Percentiles rank a stretch among this genome's conserved stretches.
These are phyloP conservation scores for Pachyrhizus erosus DNA, from an alignment of 306 rosid species.

Conservation along the genomic window DNA sequence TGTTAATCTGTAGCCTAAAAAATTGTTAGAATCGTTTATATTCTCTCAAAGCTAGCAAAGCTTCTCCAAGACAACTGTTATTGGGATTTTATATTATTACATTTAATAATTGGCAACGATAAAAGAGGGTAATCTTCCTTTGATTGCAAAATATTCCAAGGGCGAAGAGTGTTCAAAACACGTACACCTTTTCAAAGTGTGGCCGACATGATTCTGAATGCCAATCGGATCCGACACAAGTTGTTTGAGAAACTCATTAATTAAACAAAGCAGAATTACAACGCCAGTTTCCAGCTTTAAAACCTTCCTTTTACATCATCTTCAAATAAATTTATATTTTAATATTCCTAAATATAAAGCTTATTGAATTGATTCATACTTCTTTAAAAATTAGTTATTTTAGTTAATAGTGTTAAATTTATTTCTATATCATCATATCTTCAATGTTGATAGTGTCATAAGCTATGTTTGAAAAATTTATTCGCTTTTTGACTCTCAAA, in stretches of 20 bases:
- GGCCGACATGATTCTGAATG: constrained; percentile 38
- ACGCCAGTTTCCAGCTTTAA: background rate
- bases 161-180: constrained; percentile 17
- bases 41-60: too few relatives aligned
- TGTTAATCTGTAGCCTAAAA: too few relatives aligned
- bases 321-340: background rate
- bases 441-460: too few relatives aligned
- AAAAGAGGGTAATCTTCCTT: background rate
- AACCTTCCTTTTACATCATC: background rate
- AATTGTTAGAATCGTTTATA: too few relatives aligned
- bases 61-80: too few relatives aligned
- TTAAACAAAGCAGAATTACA: background rate
- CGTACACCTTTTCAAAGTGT: background rate
- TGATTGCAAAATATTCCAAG: constrained; percentile 12
- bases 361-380: too few relatives aligned
- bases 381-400: too few relatives aligned
- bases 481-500: too few relatives aligned
- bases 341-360: background rate
- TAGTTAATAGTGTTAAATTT: too few relatives aligned
- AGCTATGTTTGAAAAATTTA: too few relatives aligned
- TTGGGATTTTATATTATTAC: too few relatives aligned
- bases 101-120: constrained; percentile 6
- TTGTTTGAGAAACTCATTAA: constrained; percentile 5
- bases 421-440: too few relatives aligned
- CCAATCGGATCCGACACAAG: constrained; percentile 15